A percentile compares a stretch with the other conserved stretches of the same genome.
Evolutionary conservation across 257 asterid genomes (phyloP).

Genomic region (Cruciata laevipes): DNA sequence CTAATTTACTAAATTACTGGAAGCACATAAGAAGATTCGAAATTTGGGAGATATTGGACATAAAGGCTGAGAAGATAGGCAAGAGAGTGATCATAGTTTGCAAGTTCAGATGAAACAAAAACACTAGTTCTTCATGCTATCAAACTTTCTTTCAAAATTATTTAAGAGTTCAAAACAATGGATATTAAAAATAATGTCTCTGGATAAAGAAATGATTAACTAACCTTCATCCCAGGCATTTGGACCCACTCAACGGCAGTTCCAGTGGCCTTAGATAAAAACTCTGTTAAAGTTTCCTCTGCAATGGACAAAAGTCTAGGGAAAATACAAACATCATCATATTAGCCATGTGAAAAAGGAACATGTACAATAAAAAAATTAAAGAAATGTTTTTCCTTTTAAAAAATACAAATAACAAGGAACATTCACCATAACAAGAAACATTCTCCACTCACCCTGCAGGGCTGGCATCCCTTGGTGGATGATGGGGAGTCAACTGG

Average conservation of each 20-base stretch:
- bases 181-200: neutral
- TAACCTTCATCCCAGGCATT: constrained; percentile 99
- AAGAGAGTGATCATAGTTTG: neutral
- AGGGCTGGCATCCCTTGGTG: constrained; percentile 99
- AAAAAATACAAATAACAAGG: constrained; percentile 4
- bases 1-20: neutral
- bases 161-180: neutral
- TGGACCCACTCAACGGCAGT: constrained; percentile 99
- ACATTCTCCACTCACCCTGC: constrained; percentile 61
- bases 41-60: neutral
- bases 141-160: neutral
- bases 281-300: constrained; percentile 99
- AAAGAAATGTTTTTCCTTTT: neutral
- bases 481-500: constrained; percentile 79
- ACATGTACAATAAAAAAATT: neutral
- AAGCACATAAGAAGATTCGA: neutral
- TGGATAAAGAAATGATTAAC: neutral
- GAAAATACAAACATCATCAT: constrained; percentile 20
- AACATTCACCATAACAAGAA: constrained; percentile 20
- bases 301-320: constrained; percentile 92
- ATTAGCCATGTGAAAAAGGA: constrained; percentile 7
- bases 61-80: neutral
- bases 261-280: constrained; percentile 99
- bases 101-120: neutral
- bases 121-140: neutral